Conservation (phyloP, 2,329 filamentous ascomycete genomes). For the Trichocomaceae sp. region DNA sequence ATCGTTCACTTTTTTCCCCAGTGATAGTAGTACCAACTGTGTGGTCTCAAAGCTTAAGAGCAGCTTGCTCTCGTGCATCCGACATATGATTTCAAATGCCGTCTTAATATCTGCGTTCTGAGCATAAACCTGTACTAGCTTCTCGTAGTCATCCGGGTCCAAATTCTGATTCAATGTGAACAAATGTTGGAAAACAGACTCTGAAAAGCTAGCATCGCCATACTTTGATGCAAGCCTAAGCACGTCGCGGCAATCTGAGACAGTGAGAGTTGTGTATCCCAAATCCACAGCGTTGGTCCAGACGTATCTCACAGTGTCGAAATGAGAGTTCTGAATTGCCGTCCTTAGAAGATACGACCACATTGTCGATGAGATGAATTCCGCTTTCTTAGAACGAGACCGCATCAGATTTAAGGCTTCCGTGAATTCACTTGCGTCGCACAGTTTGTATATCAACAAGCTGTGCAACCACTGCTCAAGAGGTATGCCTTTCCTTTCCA, state of each 20-base stretch:
- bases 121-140: constrained; percentile 66
- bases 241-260: constrained; percentile 60
- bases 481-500: constrained; percentile 51
- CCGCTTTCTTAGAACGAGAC: constrained; percentile 45
- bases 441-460: constrained; percentile 67
- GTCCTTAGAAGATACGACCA: constrained; percentile 69
- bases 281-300: constrained; percentile 63
- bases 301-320: constrained; percentile 59
- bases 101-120: constrained; percentile 54
- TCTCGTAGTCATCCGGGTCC: constrained; percentile 68
- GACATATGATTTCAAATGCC: constrained; percentile 63
- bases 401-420: constrained; percentile 66
- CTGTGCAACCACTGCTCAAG: constrained; percentile 71
- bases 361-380: constrained; percentile 49
- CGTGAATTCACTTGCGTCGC: constrained; percentile 65
- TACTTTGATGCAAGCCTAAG: constrained; percentile 65
- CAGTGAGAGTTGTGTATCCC: constrained; percentile 54
- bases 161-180: constrained; percentile 47
- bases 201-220: constrained; percentile 62
- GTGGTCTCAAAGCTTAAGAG: constrained; percentile 55
- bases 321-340: constrained; percentile 59
- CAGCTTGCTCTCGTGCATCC: constrained; percentile 63
- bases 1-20: constrained; percentile 45
- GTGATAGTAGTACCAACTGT: constrained; percentile 52
- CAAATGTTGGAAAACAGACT: constrained; percentile 62